A percentile compares a stretch with the other conserved stretches of the same genome.
These are phyloP conservation scores for Selaginella moellendorffii DNA, from an alignment of 75 land plant genomes.

Conservation along the genomic window DNA sequence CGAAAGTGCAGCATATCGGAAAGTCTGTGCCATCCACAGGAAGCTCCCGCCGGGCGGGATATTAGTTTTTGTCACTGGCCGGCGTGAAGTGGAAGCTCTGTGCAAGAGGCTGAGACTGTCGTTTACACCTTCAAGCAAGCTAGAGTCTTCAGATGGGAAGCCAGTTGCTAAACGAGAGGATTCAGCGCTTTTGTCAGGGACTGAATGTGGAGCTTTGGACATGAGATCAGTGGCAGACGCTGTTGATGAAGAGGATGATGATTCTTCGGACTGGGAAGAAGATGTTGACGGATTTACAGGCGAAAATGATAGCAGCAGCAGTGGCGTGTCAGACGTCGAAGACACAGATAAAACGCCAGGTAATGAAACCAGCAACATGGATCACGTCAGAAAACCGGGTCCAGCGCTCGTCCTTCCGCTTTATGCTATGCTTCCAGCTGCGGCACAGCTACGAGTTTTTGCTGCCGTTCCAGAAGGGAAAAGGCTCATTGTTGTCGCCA, in stretches of 20 bases:
- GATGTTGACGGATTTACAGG: conserved; percentile 33
- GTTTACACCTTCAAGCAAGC: conserved; percentile 17
- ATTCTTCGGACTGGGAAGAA: conserved; percentile 30
- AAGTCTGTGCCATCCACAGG: conserved; percentile 80
- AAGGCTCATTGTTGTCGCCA: conserved; percentile 85
- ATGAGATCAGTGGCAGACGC: conserved; percentile 44
- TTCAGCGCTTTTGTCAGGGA: neutral
- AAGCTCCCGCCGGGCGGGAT: conserved; percentile 92
- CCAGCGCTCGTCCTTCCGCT: conserved; percentile 67
- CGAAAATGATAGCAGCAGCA: conserved; percentile 15
- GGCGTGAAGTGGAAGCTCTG: conserved; percentile 78
- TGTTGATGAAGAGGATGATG: conserved; percentile 16
- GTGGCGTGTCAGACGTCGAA: neutral
- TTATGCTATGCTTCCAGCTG: conserved; percentile 90
- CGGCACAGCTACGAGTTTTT: conserved; percentile 86
- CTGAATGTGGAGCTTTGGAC: conserved; percentile 13
- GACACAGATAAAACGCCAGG: neutral
- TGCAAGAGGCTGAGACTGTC: conserved; percentile 56
- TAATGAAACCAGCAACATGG: conserved; percentile 11
- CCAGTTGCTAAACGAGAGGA: neutral
- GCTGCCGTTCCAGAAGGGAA: conserved; percentile 56
- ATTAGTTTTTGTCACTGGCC: conserved; percentile 94
- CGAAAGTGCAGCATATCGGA: conserved; percentile 73
- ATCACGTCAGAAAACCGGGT: conserved; percentile 20
- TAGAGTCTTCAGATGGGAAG: conserved; percentile 1